Percentiles rank a stretch among this genome's conserved stretches.
Conservation (phyloP, 768 basidiomycete species). For the Boletus coccyginus region DNA sequence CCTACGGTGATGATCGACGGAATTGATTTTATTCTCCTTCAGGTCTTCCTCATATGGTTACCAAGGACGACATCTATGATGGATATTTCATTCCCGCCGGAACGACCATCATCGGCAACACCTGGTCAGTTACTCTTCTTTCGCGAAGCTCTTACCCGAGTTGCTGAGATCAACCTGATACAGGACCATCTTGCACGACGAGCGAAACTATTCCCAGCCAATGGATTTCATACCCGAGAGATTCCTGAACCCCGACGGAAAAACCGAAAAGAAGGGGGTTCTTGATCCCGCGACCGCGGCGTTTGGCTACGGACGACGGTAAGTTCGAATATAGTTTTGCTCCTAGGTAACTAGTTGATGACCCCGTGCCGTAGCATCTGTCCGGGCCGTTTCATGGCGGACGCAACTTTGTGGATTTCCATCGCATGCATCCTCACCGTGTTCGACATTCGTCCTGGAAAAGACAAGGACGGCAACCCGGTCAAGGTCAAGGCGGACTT, state of each 20-base stretch:
- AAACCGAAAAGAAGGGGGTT: constrained; percentile 28
- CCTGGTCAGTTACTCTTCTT: constrained; percentile 40
- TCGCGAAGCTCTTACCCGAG: background rate
- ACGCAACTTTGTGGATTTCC: constrained; percentile 37
- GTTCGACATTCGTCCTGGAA: constrained; percentile 24
- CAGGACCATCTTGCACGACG: constrained; percentile 41
- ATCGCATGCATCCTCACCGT: constrained; percentile 31
- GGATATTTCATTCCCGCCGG: constrained; percentile 35
- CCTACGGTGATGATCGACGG: constrained; percentile 8
- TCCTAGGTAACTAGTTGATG: background rate
- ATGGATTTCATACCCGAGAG: constrained; percentile 38
- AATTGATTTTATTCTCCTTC: constrained; percentile 5
- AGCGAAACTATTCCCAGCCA: constrained; percentile 32
- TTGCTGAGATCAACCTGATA: constrained; percentile 4
- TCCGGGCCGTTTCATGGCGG: constrained; percentile 45
- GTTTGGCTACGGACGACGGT: constrained; percentile 39
- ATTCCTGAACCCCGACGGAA: constrained; percentile 37
- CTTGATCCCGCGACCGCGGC: constrained; percentile 30
- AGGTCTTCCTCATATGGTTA: constrained; percentile 34
- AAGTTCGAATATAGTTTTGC: background rate
- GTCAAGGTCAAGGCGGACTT: constrained; percentile 23
- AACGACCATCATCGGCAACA: constrained; percentile 56
- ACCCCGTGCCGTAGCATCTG: constrained; percentile 29
- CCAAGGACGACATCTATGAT: constrained; percentile 30
- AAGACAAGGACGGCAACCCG: constrained; percentile 16